These are phyloP conservation scores for Funneliformis caledonium DNA, from an alignment of 371 early-diverging fungal genomes.

Conservation along the genomic window DNA sequence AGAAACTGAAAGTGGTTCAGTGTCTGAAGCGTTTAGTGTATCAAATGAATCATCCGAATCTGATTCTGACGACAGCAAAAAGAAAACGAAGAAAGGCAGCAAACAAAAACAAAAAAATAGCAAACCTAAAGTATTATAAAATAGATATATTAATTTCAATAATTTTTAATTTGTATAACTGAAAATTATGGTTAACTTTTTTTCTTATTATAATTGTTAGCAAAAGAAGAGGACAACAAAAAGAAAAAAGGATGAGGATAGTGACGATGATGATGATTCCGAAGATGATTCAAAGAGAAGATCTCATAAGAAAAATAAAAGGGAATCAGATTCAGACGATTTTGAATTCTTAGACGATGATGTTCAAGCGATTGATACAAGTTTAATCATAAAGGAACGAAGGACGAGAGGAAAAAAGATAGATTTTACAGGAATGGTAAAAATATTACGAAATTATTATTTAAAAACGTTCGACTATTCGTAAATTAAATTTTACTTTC, in stretches of 20 bases:
- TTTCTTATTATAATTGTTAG: not conserved
- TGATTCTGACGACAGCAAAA: not conserved
- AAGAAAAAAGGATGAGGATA: slow-evolving; percentile 7
- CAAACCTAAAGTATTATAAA: too few relatives aligned
- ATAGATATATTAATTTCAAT: too few relatives aligned
- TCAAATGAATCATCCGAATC: not conserved
- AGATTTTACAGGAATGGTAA: slow-evolving; percentile 24
- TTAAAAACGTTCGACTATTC: not conserved
- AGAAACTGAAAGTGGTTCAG: not conserved
- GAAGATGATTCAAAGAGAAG: not conserved
- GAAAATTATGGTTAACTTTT: not conserved
- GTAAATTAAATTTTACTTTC: not conserved
- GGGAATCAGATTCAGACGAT: not conserved
- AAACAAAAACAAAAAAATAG: too few relatives aligned
- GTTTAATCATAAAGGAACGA: not conserved
- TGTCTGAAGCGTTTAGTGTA: not conserved
- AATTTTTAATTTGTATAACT: not conserved
- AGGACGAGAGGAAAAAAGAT: slow-evolving; percentile 24
- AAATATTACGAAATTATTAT: not conserved
- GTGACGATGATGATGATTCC: not conserved
- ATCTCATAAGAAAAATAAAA: slow-evolving; percentile 13
- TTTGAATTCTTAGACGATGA: not conserved
- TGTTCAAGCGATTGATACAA: not conserved
- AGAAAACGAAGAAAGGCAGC: slow-evolving; percentile 13
- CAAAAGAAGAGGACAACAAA: not conserved